A percentile compares a stretch with the other conserved stretches of the same genome.
phyloP scores from a whole-genome alignment of 1,284 basidiomycete genomes.

The Puccinia polysora region DNA sequence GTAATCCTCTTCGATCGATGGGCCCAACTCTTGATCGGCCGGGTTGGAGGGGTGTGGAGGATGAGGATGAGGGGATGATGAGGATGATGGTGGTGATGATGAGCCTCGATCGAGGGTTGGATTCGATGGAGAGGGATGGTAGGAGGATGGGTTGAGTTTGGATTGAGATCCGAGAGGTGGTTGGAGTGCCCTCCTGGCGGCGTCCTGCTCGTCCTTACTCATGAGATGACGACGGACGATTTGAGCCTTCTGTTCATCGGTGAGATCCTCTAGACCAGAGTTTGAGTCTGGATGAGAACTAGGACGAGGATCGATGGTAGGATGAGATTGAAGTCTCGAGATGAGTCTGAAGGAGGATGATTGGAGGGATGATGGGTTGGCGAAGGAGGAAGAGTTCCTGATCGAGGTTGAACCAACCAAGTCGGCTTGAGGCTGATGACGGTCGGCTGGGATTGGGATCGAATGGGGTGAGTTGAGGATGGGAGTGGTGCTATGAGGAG shows the following conservation, averaged over 20 bases:
- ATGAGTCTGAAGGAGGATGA: slow-evolving; percentile 20
- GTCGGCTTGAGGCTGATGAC: too few species aligned
- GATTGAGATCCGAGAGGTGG: not conserved
- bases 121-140: too few species aligned
- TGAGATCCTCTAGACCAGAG: slow-evolving; percentile 15
- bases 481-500: not conserved
- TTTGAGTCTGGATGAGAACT: slow-evolving; percentile 3
- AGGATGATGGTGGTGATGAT: not conserved
- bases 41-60: not conserved
- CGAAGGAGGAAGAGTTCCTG: slow-evolving; percentile 4
- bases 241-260: slow-evolving; percentile 26
- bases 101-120: too few species aligned
- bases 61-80: not conserved
- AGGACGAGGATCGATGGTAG: not conserved
- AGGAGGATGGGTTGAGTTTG: not conserved
- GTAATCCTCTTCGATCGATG: slow-evolving; percentile 38
- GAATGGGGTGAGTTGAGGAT: slow-evolving; percentile 16
- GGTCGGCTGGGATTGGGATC: too few species aligned
- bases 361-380: not conserved
- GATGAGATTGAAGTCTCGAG: not conserved
- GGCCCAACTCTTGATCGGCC: too few species aligned
- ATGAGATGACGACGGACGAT: slow-evolving; percentile 33
- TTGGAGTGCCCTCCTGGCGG: not conserved
- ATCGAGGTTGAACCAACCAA: too few species aligned
- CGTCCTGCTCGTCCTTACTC: slow-evolving; percentile 36